Evolutionary conservation across 139 green algal genomes (phyloP), one percentile per base, ranked within the genome.

Genomic region (Spirogloea muscicola): DNA sequence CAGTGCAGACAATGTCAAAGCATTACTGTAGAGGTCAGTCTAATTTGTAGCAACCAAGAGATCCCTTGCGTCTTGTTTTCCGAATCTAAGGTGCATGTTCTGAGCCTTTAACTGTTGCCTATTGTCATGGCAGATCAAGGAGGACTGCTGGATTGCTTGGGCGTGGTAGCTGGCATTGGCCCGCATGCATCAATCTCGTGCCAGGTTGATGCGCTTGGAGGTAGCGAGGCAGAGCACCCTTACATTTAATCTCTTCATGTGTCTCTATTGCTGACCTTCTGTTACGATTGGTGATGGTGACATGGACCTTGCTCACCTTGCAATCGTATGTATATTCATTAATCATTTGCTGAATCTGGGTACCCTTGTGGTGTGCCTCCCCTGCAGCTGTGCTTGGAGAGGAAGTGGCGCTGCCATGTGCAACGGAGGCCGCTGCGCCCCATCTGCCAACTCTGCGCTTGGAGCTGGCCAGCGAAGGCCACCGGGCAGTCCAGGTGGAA

Each of bases 401-500:
- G 10, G 68, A 76, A 5, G 9, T 7, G 18, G 29, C 4, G 33
- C 29, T 57, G 5, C 7, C 69, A 31, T 74, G 64, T 37, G 39
- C 29, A 68, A 31, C 39, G 37, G 64, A 74, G 51, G 40, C 10
- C n/a, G 48, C 21, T 74, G 38, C 25, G 37, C 27, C 37, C 37
- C 29, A 74, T 10, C 9, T 18, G 42, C 67, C 67, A 33, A 49
- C 73, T 38, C 31, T 51, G 3, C 58, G 75, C 38, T 25, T 38
- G 2, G 9, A 27, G 7, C 43, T 74, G 4, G 0, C 21, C 4
- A 7, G 63, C 34, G 16, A 29, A 1, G 72, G 72, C 31, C 61
- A 76, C 36, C 25, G 36, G 10, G 51, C 34, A 1, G 4, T 80
- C 3, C 60, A 80, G 27, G 39, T 80, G 18, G 72, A 67, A 25